Evolutionary conservation across 1,284 basidiomycete species (phyloP).

Genomic region (Cryptococcus neoformans): DNA sequence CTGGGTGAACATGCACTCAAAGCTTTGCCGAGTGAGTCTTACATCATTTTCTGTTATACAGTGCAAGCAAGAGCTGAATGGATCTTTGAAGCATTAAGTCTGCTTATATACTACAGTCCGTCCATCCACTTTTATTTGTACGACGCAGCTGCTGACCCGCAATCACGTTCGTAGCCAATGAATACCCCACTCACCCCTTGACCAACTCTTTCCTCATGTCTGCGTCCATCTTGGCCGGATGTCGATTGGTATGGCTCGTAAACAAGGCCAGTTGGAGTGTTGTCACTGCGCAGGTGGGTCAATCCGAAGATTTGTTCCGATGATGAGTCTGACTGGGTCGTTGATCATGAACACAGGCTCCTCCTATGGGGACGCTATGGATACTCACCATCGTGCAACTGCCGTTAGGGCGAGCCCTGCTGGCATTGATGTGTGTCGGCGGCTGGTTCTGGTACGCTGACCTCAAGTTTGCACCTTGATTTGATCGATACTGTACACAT

Average conservation of each 20-base stretch:
- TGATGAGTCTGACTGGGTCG: too few relatives aligned
- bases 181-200: conserved; percentile 23
- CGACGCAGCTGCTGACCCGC: too few relatives aligned
- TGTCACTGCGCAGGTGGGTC: conserved; percentile 39
- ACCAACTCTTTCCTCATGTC: conserved; percentile 30
- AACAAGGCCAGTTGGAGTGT: conserved; percentile 42
- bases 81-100: conserved; percentile 25
- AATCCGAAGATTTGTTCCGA: too few relatives aligned
- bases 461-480: conserved; percentile 25
- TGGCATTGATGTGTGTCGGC: conserved; percentile 28
- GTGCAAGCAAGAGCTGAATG: background rate
- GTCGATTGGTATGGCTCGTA: conserved; percentile 47
- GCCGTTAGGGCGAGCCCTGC: conserved; percentile 35
- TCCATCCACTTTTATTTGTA: conserved; percentile 2
- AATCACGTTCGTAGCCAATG: conserved; percentile 23
- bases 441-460: conserved; percentile 33
- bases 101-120: conserved; percentile 40
- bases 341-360: conserved; percentile 26
- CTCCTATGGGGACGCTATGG: conserved; percentile 48
- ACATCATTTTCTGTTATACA: background rate
- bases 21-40: conserved; percentile 36
- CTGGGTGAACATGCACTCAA: conserved; percentile 22
- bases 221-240: conserved; percentile 32
- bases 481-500: conserved; percentile 4
- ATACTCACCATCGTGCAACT: conserved; percentile 48